Base-by-base conservation (phyloP, 371 early-diverging fungal species). In the Mucor plumbeus region DNA sequence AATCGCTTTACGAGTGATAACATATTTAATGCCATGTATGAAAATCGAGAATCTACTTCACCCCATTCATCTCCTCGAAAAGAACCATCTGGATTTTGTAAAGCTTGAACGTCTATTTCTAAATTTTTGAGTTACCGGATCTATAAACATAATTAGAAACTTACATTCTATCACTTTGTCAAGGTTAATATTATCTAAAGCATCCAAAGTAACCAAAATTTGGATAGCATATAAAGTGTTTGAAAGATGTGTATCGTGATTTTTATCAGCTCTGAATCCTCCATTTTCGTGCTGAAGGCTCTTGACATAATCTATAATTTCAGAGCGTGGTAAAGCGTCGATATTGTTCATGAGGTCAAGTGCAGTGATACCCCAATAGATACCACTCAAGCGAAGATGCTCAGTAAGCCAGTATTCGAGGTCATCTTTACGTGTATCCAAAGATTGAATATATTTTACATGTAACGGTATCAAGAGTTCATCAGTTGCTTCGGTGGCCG, bases 221-320 rank as follows among this genome's bases (percentile, higher is more conserved):
- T 99, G 99, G 17, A 99, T 81, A 0, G 98, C 99, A 58, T 94
- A 93, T 66, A 99, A 87, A 3, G 99, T 99, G 59, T 93, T 92
- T 10, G 95, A 74, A 14, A 99, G 76, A 75, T 97, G 98, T 13
- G 98, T 86, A 70, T 99, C 98, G 79, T 98, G 98, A 14, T 85
- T 88, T 0, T 76, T 72, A 73, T 90, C 89, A 0, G 95, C 99
- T 38, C 98, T 97, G 82, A 98, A 99, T 0, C 99, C 99, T 70
- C 89, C 96, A 69, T 94, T 87, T 5, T 79, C 68, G 68, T 94
- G 89, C 63, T 94, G 93, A 65, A 97, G 95, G 21, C 85, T 81
- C 44, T 88, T 74, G 15, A 97, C 85, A 70, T 94, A 96, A 5
- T 78, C 73, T 10, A 97, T 88, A 5, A 99, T 85, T 4, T 89